Evolutionary conservation across 2,329 filamentous ascomycete species (phyloP), one percentile per base, ranked within the genome.

Genomic region (Exophiala aquamarina): DNA sequence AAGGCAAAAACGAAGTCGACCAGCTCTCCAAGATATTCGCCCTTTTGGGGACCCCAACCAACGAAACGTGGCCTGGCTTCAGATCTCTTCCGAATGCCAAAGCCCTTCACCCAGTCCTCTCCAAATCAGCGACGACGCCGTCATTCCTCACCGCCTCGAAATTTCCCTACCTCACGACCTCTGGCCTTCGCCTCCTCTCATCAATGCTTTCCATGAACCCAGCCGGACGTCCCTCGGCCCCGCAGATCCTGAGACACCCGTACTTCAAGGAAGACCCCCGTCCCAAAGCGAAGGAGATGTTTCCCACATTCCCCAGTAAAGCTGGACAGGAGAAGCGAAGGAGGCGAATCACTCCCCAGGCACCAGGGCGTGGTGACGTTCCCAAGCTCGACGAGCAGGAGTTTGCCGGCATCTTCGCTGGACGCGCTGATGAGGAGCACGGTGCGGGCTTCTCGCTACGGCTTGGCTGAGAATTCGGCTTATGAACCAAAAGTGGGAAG

Each of bases 271-370:
- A 97, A 70, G 86, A 94, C 58, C 93, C 93, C 1, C 87, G 87
- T 51, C 89, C 91, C 1, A 97, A 97, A 70, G 83, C 86, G 6
- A 86, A 89, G 64, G 86, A 86, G 60, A 86, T 98, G 84, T 97
- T 98, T 64, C 93, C 93, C 2, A 97, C 93, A 0, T 98, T 97
- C 65, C 93, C 93, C 0, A 93, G 87, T 60, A 96, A 95, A 68
- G 93, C 93, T 0, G 89, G 90, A 1, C 87, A 93, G 73, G 93
- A 98, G 74, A 86, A 84, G 62, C 75, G 90, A 58, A 75, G 88
- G 55, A 75, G 81, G 29, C 75, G 80, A 50, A 82, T 83, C 50
- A 91, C 84, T 54, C 93, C 93, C 1, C 84, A 90, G 66, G 93
- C 93, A 5, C 93, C 93, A 0, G 81, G 79, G 31, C 76, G 92